Conservation (phyloP, 2,329 filamentous ascomycete genomes). For the Aureobasidium namibiae region DNA sequence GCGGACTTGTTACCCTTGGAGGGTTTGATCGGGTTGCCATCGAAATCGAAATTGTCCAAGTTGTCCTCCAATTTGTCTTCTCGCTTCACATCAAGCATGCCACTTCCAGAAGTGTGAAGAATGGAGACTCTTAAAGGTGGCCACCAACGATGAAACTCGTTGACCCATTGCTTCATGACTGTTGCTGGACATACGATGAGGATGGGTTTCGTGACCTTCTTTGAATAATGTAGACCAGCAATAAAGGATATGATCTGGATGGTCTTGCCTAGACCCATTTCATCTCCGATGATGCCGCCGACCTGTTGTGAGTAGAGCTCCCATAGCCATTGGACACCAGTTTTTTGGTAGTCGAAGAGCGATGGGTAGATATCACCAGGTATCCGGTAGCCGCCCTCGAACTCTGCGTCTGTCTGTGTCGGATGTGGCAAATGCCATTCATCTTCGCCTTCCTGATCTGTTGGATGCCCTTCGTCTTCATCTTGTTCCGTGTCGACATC, state of each 20-base stretch:
- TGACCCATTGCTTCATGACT: constrained; percentile 94
- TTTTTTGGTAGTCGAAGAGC: constrained; percentile 94
- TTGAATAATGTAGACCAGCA: constrained; percentile 86
- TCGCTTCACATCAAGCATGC: constrained; percentile 73
- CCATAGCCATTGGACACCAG: constrained; percentile 90
- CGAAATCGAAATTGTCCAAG: constrained; percentile 45
- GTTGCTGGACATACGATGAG: constrained; percentile 92
- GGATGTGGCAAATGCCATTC: constrained; percentile 88
- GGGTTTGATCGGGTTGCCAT: constrained; percentile 20
- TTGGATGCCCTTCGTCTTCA: constrained; percentile 17
- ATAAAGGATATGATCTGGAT: constrained; percentile 74
- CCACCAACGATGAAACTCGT: constrained; percentile 99
- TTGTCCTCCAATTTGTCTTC: constrained; percentile 56
- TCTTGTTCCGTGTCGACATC: constrained; percentile 29
- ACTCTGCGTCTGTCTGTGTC: constrained; percentile 63
- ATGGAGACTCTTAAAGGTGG: constrained; percentile 96
- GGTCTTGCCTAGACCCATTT: constrained; percentile 98
- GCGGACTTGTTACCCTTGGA: constrained; percentile 60
- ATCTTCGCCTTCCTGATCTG: constrained; percentile 33
- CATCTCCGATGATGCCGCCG: constrained; percentile 90
- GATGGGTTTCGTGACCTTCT: constrained; percentile 71
- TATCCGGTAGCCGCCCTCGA: constrained; percentile 68
- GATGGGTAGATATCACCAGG: constrained; percentile 90
- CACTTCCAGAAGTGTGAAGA: constrained; percentile 87
- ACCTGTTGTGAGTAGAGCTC: constrained; percentile 85